phyloP scores from a whole-genome alignment of 768 basidiomycete species.

The Brasilioporus rufonigricans region DNA sequence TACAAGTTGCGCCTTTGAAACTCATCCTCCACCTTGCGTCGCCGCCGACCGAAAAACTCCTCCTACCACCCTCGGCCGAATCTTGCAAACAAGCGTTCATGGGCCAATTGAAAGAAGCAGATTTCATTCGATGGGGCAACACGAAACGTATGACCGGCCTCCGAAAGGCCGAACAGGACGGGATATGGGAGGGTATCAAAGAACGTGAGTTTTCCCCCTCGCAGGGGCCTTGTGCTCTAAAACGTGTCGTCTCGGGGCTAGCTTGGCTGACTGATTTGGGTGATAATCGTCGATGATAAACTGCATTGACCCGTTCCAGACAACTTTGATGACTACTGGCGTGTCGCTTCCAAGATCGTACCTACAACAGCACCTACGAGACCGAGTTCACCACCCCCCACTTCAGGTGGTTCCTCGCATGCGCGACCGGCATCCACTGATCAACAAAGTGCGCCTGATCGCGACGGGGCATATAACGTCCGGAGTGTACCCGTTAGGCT shows the following conservation, averaged over 20 bases:
- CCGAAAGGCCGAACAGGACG: slow-evolving; percentile 90
- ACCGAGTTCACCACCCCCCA: slow-evolving; percentile 52
- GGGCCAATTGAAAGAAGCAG: slow-evolving; percentile 95
- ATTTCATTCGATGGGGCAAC: slow-evolving; percentile 96
- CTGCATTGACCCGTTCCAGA: slow-evolving; percentile 47
- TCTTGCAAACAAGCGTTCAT: slow-evolving; percentile 92
- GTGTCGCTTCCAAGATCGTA: slow-evolving; percentile 89
- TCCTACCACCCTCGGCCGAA: slow-evolving; percentile 77
- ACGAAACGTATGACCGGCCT: slow-evolving; percentile 91
- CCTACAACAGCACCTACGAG: slow-evolving; percentile 71
- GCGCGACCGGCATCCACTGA: slow-evolving; percentile 65
- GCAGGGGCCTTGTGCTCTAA: slow-evolving; percentile 22
- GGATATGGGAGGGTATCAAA: slow-evolving; percentile 94
- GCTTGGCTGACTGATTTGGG: slow-evolving; percentile 23
- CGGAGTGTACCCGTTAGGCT: slow-evolving; percentile 87
- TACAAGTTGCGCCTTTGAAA: slow-evolving; percentile 57
- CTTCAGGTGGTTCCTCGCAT: slow-evolving; percentile 58
- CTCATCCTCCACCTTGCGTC: slow-evolving; percentile 84
- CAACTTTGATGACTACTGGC: slow-evolving; percentile 94
- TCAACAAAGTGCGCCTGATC: slow-evolving; percentile 50
- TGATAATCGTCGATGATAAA: slow-evolving; percentile 11
- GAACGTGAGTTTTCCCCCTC: slow-evolving; percentile 64
- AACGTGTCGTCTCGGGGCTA: slow-evolving; percentile 8
- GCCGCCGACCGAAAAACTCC: slow-evolving; percentile 82
- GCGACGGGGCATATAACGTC: slow-evolving; percentile 84